Evolutionary conservation across 169 alveolate genomes (phyloP).

Genomic region (Theileria equi): DNA sequence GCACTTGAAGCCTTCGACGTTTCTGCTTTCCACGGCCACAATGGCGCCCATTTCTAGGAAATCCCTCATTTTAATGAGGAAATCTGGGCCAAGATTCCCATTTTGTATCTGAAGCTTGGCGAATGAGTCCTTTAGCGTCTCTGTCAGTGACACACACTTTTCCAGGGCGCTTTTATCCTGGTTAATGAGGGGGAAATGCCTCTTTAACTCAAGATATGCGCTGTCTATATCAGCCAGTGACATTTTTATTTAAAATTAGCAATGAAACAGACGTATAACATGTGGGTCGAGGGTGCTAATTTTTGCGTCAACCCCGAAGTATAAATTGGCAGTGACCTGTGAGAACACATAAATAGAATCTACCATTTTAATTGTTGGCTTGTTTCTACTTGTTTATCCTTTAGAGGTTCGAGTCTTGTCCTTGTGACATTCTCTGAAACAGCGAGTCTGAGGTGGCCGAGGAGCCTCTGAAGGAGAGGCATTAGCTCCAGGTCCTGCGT

Average conservation of each 20-base stretch:
- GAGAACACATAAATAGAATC: not conserved
- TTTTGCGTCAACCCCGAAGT: too few species aligned
- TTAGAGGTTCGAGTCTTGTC: not conserved
- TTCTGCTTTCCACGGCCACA: slow-evolving; percentile 18
- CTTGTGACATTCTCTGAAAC: slow-evolving; percentile 1
- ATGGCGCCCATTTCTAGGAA: slow-evolving; percentile 50
- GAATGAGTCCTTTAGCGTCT: slow-evolving; percentile 16
- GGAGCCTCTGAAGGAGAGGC: too few species aligned
- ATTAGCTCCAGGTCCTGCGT: too few species aligned
- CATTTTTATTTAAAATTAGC: too few species aligned
- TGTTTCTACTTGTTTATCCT: not conserved
- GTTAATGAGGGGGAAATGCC: too few species aligned
- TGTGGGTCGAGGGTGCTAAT: too few species aligned
- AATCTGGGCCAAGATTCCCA: not conserved
- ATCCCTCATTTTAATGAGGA: slow-evolving; percentile 18
- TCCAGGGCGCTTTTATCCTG: too few species aligned
- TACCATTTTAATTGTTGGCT: slow-evolving; percentile 32
- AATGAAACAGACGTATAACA: too few species aligned
- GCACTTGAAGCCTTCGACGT: slow-evolving; percentile 40
- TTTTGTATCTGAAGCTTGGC: slow-evolving; percentile 6
- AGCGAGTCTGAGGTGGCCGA: too few species aligned
- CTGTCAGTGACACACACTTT: slow-evolving; percentile 12
- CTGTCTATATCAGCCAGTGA: too few species aligned
- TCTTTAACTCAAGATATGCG: too few species aligned
- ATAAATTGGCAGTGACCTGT: too few species aligned